These are phyloP conservation scores for Ophiostoma ulmi DNA, from an alignment of 2,329 filamentous ascomycete species.

Conservation along the genomic window DNA sequence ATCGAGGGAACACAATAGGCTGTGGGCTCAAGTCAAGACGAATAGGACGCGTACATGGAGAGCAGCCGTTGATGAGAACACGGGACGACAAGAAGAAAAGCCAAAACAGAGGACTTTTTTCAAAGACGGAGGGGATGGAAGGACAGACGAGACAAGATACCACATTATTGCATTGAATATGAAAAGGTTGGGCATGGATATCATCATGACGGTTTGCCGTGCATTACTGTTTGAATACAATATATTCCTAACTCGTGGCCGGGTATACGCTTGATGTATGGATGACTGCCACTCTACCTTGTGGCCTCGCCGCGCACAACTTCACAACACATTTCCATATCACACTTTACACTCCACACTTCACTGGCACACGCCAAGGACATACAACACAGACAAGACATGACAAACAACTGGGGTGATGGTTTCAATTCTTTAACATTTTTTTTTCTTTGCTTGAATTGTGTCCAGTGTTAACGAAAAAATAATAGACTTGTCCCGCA, in stretches of 20 bases:
- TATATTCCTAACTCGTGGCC: background rate
- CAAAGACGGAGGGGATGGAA: background rate
- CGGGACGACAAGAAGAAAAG: background rate
- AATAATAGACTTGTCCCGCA: slow-evolving; percentile 15
- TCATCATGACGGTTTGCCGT: background rate
- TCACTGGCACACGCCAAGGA: background rate
- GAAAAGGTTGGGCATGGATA: background rate
- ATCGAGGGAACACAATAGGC: slow-evolving; percentile 42
- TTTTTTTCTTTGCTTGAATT: slow-evolving; percentile 17
- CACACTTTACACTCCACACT: background rate
- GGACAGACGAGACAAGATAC: background rate
- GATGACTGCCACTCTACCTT: too few relatives aligned
- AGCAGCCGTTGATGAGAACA: background rate
- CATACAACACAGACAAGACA: slow-evolving; percentile 2
- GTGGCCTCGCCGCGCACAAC: too few relatives aligned
- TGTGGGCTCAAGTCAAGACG: background rate
- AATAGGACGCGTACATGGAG: background rate
- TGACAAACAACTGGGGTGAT: slow-evolving; percentile 3
- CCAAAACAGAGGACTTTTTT: background rate
- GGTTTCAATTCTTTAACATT: slow-evolving; percentile 19
- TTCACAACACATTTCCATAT: too few relatives aligned
- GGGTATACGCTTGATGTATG: too few relatives aligned
- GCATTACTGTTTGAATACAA: background rate
- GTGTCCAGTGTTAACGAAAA: slow-evolving; percentile 4
- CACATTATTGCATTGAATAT: background rate